Percentiles rank a stretch among this genome's conserved stretches.
phyloP scores from a whole-genome alignment of 2,329 filamentous ascomycete species.

The Aspergillus glaucus region DNA sequence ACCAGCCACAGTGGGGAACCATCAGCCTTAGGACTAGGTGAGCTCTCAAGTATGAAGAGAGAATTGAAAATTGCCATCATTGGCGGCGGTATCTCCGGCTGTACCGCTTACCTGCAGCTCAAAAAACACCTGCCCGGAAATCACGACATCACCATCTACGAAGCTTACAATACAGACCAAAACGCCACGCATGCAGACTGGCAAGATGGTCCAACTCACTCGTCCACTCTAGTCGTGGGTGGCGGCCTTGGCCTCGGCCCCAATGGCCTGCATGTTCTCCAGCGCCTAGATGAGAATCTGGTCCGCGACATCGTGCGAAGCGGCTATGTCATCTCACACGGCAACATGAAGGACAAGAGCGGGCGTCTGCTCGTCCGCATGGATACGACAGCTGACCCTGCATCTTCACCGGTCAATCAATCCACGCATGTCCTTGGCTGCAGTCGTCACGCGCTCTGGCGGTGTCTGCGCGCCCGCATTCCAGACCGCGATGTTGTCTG shows the following conservation, averaged over 20 bases:
- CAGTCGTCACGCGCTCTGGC: slow-evolving; percentile 36
- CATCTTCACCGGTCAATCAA: slow-evolving; percentile 28
- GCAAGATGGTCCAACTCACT: slow-evolving; percentile 17
- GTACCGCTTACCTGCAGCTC: slow-evolving; percentile 34
- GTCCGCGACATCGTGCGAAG: slow-evolving; percentile 25
- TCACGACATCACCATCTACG: slow-evolving; percentile 35
- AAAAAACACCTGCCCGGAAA: slow-evolving; percentile 33
- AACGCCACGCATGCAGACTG: slow-evolving; percentile 15
- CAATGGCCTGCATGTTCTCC: slow-evolving; percentile 36
- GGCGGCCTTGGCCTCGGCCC: slow-evolving; percentile 34
- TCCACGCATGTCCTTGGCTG: background rate
- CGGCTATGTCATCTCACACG: slow-evolving; percentile 29
- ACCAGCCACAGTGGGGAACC: no score
- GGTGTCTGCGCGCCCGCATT: slow-evolving; percentile 29
- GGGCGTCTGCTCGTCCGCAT: slow-evolving; percentile 28
- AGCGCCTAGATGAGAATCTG: slow-evolving; percentile 31
- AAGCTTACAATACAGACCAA: slow-evolving; percentile 31
- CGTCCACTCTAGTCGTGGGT: slow-evolving; percentile 32
- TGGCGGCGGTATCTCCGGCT: slow-evolving; percentile 39
- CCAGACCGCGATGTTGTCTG: slow-evolving; percentile 28
- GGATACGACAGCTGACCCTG: slow-evolving; percentile 7
- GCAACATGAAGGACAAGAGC: slow-evolving; percentile 29
- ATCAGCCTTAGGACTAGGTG: no score
- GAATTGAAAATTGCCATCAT: slow-evolving; percentile 40
- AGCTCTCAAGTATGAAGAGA: no score